Conservation (phyloP, 2,329 filamentous ascomycete species). For the Chaetomium sp. region DNA sequence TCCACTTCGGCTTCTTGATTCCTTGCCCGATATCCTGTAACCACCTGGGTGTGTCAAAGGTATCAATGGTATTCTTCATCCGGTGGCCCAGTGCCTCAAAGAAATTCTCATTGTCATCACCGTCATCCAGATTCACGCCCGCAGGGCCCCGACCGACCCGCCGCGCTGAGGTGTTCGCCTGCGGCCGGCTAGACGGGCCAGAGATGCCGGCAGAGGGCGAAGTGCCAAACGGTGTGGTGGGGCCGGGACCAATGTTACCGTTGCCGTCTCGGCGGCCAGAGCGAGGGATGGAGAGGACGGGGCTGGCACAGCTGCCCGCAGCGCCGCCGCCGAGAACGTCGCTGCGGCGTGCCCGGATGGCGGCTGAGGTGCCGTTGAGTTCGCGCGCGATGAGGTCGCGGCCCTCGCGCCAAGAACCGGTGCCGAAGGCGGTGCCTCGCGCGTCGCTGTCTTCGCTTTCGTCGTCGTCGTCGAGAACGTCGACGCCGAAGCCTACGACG, state of each 20-base stretch:
- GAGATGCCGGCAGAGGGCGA: constrained; percentile 28
- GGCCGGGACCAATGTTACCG: constrained; percentile 22
- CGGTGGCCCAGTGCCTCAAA: constrained; percentile 78
- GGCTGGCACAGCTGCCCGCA: constrained; percentile 30
- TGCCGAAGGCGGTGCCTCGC: constrained; percentile 53
- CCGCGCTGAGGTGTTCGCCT: constrained; percentile 26
- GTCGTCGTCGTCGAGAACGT: constrained; percentile 68
- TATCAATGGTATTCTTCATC: constrained; percentile 88
- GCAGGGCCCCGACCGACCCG: constrained; percentile 19
- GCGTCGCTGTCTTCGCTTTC: constrained; percentile 50
- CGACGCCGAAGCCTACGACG: constrained; percentile 67
- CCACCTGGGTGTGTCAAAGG: constrained; percentile 75
- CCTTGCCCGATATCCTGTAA: constrained; percentile 62
- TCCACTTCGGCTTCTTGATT: constrained; percentile 76
- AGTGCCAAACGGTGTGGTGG: constrained; percentile 40
- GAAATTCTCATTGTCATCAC: constrained; percentile 62
- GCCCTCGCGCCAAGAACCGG: constrained; percentile 85
- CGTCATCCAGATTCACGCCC: constrained; percentile 12
- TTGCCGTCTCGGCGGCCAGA: constrained; percentile 24
- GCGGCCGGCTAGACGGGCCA: constrained; percentile 7
- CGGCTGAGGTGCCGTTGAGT: constrained; percentile 56
- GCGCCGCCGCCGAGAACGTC: constrained; percentile 29
- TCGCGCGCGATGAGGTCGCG: constrained; percentile 86
- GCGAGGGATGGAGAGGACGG: constrained; percentile 43
- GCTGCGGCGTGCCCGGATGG: constrained; percentile 41